These are phyloP conservation scores for Gamsiella multidivaricata DNA, from an alignment of 192 early-diverging fungal genomes.

Conservation along the genomic window DNA sequence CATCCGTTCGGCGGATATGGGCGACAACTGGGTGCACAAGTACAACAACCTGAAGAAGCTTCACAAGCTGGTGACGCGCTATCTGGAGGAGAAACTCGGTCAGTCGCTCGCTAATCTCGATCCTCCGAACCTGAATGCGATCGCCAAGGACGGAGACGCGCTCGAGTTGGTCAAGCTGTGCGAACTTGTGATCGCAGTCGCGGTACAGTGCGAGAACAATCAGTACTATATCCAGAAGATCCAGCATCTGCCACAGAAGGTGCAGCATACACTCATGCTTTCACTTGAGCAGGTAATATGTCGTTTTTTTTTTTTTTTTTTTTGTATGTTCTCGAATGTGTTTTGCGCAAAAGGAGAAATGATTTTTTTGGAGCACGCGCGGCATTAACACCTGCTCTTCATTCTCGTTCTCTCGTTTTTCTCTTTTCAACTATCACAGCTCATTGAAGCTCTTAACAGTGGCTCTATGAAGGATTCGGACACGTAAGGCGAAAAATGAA, in stretches of 20 bases:
- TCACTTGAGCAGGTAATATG: constrained; percentile 85
- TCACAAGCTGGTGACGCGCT: constrained; percentile 83
- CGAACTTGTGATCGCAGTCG: constrained; percentile 83
- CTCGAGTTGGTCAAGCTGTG: constrained; percentile 83
- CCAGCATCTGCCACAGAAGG: constrained; percentile 73
- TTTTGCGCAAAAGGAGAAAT: not conserved
- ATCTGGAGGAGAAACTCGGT: constrained; percentile 90
- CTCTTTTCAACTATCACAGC: constrained; percentile 4
- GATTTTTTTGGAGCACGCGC: not conserved
- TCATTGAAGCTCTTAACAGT: constrained; percentile 41
- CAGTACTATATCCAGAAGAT: constrained; percentile 87
- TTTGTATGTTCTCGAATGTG: not conserved
- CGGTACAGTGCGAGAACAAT: constrained; percentile 90
- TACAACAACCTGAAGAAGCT: constrained; percentile 94
- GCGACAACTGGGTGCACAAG: constrained; percentile 95
- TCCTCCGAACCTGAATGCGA: constrained; percentile 81
- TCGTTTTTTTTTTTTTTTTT: constrained; percentile 16
- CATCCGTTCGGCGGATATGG: constrained; percentile 73
- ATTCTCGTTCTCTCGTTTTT: not conserved
- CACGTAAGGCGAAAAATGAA: constrained; percentile 10
- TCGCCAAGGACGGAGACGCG: constrained; percentile 83
- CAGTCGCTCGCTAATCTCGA: constrained; percentile 69
- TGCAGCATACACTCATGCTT: constrained; percentile 91
- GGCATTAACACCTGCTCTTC: not conserved
- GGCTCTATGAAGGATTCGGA: constrained; percentile 34